Evolutionary conservation across 306 rosid genomes (phyloP), one percentile per base, ranked within the genome.

Genomic region (Cicer judaicum): DNA sequence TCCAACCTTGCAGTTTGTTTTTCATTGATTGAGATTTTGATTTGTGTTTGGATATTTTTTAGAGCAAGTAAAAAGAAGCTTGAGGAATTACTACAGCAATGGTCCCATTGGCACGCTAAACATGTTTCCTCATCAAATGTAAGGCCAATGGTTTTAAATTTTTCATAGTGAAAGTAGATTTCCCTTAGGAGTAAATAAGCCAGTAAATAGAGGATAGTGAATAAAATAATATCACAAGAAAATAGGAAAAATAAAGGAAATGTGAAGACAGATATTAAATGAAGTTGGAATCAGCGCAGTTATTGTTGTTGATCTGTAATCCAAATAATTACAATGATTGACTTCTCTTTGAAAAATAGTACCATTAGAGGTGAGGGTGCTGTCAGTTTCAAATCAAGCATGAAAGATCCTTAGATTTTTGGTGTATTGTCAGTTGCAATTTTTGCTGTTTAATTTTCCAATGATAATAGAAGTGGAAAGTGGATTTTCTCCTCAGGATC

Each of bases 51-150:
- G 50, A 66, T 64, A 68, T 70, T 76, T 78, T 73, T 15, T 85
- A 95, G 99, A 82, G 87, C 92, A 82, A 92, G 99, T 78, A 92
- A 82, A 77, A 84, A 78, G 54, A 95, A 90, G 86, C 99, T 95
- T 68, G 91, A 95, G 77, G 97, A 89, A 80, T 80, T 90, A 38
- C 84, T 95, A 43, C 88, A 77, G 78, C 92, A 90, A 73, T 95
- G 99, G 99, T 95, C 99, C 73, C 88, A 90, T 72, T 95, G 99
- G 99, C 96, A 95, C 50, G 76, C 96, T 82, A 87, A 86, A 70
- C 85, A 87, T 42, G 78, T 47, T 64, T 75, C 79, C 70, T 74
- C 77, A 12, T 83, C 92, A 36, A 87, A 86, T 61, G 99, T 91
- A 86, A 84, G 90, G 36, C 69, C 65, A 40, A 43, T 16, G 68